Evolutionary conservation across 2,329 filamentous ascomycete species (phyloP), one percentile per base, ranked within the genome.

Genomic region (Aureobasidium vineae): DNA sequence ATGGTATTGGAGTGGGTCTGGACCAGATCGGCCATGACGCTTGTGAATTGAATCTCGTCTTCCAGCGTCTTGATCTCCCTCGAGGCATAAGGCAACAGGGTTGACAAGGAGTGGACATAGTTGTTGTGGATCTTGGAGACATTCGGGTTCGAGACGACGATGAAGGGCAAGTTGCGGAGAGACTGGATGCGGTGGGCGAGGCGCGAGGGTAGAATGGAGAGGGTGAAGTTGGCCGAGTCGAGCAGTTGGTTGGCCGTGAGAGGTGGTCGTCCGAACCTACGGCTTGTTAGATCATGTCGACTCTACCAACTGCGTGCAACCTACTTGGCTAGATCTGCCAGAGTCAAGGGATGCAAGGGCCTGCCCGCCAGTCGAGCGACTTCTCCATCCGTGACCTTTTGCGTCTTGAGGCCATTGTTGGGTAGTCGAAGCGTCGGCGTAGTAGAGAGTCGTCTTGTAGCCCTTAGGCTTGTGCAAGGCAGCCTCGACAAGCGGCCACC

Each of bases 71-170:
- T 86, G 69, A 96, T 92, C 66, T 85, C 84, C 66, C 85, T 83
- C 74, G 90, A 84, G 38, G 89, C 88, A 74, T 94, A 97, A 5
- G 94, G 93, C 4, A 98, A 85, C 19, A 99, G 84, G 0, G 92
- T 96, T 2, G 91, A 94, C 23, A 99, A 82, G 2, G 92, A 97
- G 78, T 97, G 93, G 52, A 96, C 83, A 77, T 99, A 99, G 79
- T 97, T 98, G 78, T 91, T 88, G 82, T 98, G 97, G 70, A 99
- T 99, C 73, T 90, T 89, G 31, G 89, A 90, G 71, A 99, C 92
- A 76, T 97, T 92, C 0, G 92, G 91, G 76, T 99, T 98, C n/a
- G 94, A 93, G 31, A 99, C 95, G 65, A 99, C 94, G 70, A 99
- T 98, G 78, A 94, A 99, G 0, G 95, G 95, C 10, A 99, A 86